Evolutionary conservation across 139 green algal species (phyloP), one percentile per base, ranked within the genome.

Genomic region (Picochlorum sp.): DNA sequence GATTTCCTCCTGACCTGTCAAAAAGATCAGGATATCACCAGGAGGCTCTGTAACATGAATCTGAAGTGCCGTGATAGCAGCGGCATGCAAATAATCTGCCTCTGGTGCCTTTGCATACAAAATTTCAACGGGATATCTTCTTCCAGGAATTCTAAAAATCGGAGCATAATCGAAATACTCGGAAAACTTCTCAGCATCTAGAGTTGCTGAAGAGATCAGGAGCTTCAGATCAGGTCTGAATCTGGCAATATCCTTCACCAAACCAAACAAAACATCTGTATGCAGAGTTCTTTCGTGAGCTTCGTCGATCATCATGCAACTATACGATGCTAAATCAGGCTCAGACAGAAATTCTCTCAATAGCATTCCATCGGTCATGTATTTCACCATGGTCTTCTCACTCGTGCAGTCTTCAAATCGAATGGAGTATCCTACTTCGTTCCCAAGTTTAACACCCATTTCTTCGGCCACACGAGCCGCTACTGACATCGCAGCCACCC

Each of bases 351-450:
- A 96, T 82, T 99, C 93, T 3, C 93, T 59, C 50, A 99, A 80
- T 69, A 98, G 81, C 89, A 99, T 97, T 73, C 93, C 91, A 59
- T 97, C 90, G 9, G 90, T 97, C 90, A 97, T 97, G 84, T 97
- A 98, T 81, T 99, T 99, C 50, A 99, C 57, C 43, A 91, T 33
- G 4, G 93, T 99, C 70, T 95, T 91, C 64, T 97, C 88, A 55
- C 36, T 31, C 26, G 93, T 97, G 83, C 90, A 97, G 77, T 99
- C 93, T 76, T 99, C 93, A 61, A 99, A 99, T 44, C 93, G 87
- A 63, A 99, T 97, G 25, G 82, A 93, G 78, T 99, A 99, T 14
- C 93, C 93, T 18, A 89, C 88, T 81, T 96, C 89, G 22, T 81
- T 63, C 7, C 91, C 91, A 36, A 97, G 79, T 79, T 96, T 96